Base-by-base conservation (phyloP, 768 basidiomycete genomes). In the Boletus subparvulus region DNA sequence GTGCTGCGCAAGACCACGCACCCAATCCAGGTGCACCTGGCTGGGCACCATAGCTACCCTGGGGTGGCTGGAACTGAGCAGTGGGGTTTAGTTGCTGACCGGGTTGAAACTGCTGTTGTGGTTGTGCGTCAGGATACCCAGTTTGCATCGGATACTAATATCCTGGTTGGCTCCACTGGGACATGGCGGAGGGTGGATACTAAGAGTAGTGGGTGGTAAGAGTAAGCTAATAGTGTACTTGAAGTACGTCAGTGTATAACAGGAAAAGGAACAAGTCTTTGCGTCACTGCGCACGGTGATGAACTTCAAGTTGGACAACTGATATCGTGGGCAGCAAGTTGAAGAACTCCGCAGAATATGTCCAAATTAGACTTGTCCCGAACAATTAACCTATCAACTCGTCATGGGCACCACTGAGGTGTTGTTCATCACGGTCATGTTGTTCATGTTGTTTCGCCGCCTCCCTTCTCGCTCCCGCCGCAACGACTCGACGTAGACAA, bases 71-170 rank as follows among this genome's bases (percentile, higher is more conserved):
- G 54, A 78, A 78, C 55, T 77, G 79, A 41, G 33, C 17, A 3
- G 32, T 5, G 4, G 66, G 68, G 47, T 75, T 74, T 21, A 55
- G 26, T 14, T 65, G 68, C 54, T 75, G 77, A 5, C 54, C 59
- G 11, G 69, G 71, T 40, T 77, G 75, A 54, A 77, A 74, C 16
- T 69, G 74, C 61, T 83, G 83, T 30, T 83, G 83, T 30, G 77
- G 78, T 61, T 79, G 79, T 54, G 64, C 66, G 49, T 66, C 67
- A 56, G 75, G 80, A 70, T 81, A 86, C 14, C 87, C 89, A 3
- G 89, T 88, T 61, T 88, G 88, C 70, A 86, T 75, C 33, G 90
- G 85, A 67, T 88, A 86, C 73, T 91, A 88, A 65, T 77, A 86
- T 36, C 84, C 83, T 24, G 80, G 81, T 70, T 85, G 87, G 50